These are phyloP conservation scores for Aspergillus sclerotiicarbonarius DNA, from an alignment of 495 filamentous ascomycete genomes.

Conservation along the genomic window DNA sequence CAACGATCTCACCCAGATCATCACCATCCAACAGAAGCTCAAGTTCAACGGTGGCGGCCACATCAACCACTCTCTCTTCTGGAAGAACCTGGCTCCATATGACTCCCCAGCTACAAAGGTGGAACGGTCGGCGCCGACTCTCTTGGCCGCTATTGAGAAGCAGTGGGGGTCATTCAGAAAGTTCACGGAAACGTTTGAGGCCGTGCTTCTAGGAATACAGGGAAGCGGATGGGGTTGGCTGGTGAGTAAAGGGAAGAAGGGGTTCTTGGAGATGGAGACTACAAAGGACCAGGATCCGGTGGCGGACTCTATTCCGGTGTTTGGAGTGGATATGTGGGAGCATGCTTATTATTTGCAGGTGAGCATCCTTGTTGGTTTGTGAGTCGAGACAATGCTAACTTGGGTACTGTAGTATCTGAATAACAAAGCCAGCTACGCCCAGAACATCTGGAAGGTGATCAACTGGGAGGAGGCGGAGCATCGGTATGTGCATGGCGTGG, in stretches of 20 bases:
- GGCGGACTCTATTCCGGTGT: conserved; percentile 68
- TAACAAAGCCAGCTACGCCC: conserved; percentile 93
- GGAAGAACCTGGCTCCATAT: conserved; percentile 81
- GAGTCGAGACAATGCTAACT: conserved; percentile 26
- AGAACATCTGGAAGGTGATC: conserved; percentile 90
- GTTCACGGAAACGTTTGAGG: conserved; percentile 67
- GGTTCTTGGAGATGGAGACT: conserved; percentile 65
- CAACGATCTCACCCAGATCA: conserved; percentile 56
- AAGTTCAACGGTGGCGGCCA: conserved; percentile 96
- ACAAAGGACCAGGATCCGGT: conserved; percentile 91
- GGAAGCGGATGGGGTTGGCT: conserved; percentile 95
- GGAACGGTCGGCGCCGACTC: conserved; percentile 49
- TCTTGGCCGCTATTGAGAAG: conserved; percentile 59
- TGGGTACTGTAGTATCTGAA: conserved; percentile 81
- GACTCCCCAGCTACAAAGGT: conserved; percentile 63
- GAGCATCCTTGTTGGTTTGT: conserved; percentile 19
- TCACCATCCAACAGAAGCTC: conserved; percentile 76
- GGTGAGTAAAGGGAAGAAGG: conserved; percentile 69
- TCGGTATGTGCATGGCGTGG: conserved; percentile 53
- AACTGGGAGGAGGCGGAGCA: conserved; percentile 93
- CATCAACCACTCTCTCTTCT: conserved; percentile 91
- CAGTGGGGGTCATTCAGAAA: conserved; percentile 68
- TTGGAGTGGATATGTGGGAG: conserved; percentile 98
- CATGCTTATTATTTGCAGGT: conserved; percentile 68
- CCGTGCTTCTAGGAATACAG: conserved; percentile 78